A percentile compares a stretch with the other conserved stretches of the same genome.
phyloP scores from a whole-genome alignment of 192 early-diverging fungal species.

The Linnemannia hyalina region DNA sequence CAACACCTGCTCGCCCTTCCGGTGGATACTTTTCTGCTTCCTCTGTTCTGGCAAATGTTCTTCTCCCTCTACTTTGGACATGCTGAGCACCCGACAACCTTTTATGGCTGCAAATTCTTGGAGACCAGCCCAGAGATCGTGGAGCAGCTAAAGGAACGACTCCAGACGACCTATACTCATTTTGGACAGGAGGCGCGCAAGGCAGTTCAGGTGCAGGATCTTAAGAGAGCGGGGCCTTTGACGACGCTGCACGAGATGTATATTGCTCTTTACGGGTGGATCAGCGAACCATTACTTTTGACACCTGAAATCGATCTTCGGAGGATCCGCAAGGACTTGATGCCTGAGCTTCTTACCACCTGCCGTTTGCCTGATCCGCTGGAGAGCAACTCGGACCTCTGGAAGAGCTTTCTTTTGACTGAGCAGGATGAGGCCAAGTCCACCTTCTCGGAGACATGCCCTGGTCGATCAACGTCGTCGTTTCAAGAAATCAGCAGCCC shows the following conservation, averaged over 20 bases:
- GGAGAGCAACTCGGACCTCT: slow-evolving; percentile 36
- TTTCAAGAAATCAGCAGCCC: slow-evolving; percentile 3
- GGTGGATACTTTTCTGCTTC: slow-evolving; percentile 54
- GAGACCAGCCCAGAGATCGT: slow-evolving; percentile 49
- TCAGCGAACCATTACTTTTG: slow-evolving; percentile 51
- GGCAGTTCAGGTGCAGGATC: slow-evolving; percentile 19
- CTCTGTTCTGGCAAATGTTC: slow-evolving; percentile 64
- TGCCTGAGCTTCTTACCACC: slow-evolving; percentile 22
- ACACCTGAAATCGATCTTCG: slow-evolving; percentile 29
- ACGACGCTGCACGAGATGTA: slow-evolving; percentile 58
- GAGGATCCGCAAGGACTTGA: slow-evolving; percentile 51
- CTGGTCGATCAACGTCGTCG: neutral
- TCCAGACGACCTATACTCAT: slow-evolving; percentile 55
- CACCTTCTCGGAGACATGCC: neutral
- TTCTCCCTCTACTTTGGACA: slow-evolving; percentile 64
- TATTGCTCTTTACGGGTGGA: slow-evolving; percentile 65
- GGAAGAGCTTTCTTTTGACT: slow-evolving; percentile 55
- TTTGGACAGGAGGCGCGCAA: slow-evolving; percentile 48
- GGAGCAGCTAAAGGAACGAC: slow-evolving; percentile 52
- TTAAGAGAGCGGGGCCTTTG: neutral
- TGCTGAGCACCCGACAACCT: slow-evolving; percentile 17
- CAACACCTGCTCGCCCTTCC: slow-evolving; percentile 63
- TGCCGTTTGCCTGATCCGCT: slow-evolving; percentile 52
- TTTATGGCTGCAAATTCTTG: slow-evolving; percentile 59
- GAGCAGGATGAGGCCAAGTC: slow-evolving; percentile 1